These are phyloP conservation scores for Mycena amicta DNA, from an alignment of 768 basidiomycete genomes.

Conservation along the genomic window DNA sequence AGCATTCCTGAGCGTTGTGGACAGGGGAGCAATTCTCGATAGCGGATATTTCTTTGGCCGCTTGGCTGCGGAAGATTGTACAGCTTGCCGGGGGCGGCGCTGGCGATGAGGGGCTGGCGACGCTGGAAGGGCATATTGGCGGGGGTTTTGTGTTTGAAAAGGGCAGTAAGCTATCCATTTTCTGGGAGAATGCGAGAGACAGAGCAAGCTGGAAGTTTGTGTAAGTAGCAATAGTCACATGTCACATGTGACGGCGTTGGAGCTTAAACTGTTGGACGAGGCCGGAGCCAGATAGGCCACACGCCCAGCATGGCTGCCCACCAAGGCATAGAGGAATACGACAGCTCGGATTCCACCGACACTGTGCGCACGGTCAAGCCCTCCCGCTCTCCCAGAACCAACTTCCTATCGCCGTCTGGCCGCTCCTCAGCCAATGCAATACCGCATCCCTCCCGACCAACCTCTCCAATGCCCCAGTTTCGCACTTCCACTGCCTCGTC, in stretches of 20 bases:
- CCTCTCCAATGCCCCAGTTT: constrained; percentile 62
- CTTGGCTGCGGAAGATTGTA: constrained; percentile 70
- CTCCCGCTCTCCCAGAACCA: constrained; percentile 24
- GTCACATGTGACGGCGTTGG: background rate
- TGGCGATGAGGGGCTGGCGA: constrained; percentile 57
- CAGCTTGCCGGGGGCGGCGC: constrained; percentile 48
- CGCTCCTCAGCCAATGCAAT: constrained; percentile 48
- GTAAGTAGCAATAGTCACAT: background rate
- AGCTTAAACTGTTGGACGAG: background rate
- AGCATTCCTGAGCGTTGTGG: background rate
- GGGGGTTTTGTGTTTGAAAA: constrained; percentile 44
- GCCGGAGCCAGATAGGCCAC: background rate
- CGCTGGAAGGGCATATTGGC: constrained; percentile 56
- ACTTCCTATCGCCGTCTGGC: constrained; percentile 41
- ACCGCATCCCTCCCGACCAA: constrained; percentile 63
- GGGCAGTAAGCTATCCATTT: constrained; percentile 64
- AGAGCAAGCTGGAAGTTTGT: constrained; percentile 68
- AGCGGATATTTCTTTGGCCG: constrained; percentile 79
- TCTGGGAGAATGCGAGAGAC: constrained; percentile 71
- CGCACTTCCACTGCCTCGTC: constrained; percentile 51
- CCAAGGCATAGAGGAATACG: constrained; percentile 43
- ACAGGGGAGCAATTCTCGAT: constrained; percentile 82
- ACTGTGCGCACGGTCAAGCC: constrained; percentile 29
- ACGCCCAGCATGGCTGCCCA: background rate
- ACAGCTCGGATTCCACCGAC: constrained; percentile 49